Base-by-base conservation (phyloP, 1,284 basidiomycete genomes). In the Puccinia sorghi region DNA sequence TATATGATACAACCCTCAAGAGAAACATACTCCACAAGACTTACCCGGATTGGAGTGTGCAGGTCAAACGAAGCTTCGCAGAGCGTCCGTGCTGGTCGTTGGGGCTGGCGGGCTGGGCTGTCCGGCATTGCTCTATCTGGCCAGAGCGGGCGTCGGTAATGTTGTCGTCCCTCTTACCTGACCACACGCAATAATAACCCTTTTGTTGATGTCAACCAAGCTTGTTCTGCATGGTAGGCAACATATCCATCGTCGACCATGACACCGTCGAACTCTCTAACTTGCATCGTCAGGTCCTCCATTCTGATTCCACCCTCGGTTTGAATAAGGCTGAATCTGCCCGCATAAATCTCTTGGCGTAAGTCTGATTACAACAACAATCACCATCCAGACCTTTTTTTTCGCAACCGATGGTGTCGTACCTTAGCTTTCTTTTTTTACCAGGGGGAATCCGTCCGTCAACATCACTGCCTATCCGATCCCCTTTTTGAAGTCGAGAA, bases 31-130 rank as follows among this genome's bases (percentile, higher is more conserved):
- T n/a, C n/a, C n/a, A n/a, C n/a, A n/a, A n/a, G n/a, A n/a, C n/a
- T n/a, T n/a, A n/a, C n/a, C n/a, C n/a, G 12, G 32, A 74, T 57
- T 46, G 41, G 37, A 9, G 12, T 52, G 32, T 25, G 22, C 22
- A 96, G 94, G 92, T 32, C 97, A 99, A 85, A 85, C 94, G 25
- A 92, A 90, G 82, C 86, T 99, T 11, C 89, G 90, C 79, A 82
- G 86, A 7, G 89, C 94, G 0, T 90, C 90, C 2, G 90, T 97
- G 0, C 90, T 91, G 2, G 93, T 99, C 0, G 89, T 99, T 4
- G 97, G 97, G 22, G 96, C 95, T 2, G 97, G 97, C 0, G 97
- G 96, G 3, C 88, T 99, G 8, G 97, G 97, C 15, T 99, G 97
- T 84, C 96, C 97, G 54, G 92, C 93, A 13, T 86, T 99, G 54